Conservation (phyloP, 1,139 yeast species). For the Candida freyschussii region DNA sequence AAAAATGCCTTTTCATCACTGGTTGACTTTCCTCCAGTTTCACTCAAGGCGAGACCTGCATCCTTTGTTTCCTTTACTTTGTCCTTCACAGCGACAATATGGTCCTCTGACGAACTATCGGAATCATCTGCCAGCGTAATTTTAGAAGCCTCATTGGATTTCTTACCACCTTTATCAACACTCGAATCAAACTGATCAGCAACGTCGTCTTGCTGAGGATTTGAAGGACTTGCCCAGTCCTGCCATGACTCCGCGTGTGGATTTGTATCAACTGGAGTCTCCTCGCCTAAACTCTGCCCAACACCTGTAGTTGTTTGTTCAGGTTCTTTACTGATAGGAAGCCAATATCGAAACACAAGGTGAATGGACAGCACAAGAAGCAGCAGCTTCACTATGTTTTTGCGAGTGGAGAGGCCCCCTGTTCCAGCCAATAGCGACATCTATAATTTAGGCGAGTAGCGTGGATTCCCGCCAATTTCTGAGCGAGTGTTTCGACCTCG, state of each 20-base stretch:
- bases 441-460: too few species aligned
- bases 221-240: background rate
- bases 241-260: constrained; percentile 3
- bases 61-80: background rate
- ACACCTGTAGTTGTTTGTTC: background rate
- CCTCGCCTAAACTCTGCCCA: background rate
- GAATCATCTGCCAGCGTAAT: background rate
- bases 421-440: constrained; percentile 4
- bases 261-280: constrained; percentile 1
- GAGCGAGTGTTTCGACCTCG: too few species aligned
- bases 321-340: constrained; percentile 6
- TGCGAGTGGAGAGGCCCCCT: constrained; percentile 9
- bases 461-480: too few species aligned
- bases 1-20: constrained; percentile 11
- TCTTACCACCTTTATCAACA: background rate
- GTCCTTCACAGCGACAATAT: background rate
- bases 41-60: background rate
- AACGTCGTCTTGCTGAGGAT: constrained; percentile 1
- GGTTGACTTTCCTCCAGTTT: background rate
- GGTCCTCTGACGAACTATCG: background rate
- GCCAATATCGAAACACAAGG: constrained; percentile 3
- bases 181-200: background rate
- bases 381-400: constrained; percentile 8
- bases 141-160: background rate
- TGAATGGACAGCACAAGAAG: constrained; percentile 7